Base-by-base conservation (phyloP, 306 rosid species). In the Abrus pulchellus region DNA sequence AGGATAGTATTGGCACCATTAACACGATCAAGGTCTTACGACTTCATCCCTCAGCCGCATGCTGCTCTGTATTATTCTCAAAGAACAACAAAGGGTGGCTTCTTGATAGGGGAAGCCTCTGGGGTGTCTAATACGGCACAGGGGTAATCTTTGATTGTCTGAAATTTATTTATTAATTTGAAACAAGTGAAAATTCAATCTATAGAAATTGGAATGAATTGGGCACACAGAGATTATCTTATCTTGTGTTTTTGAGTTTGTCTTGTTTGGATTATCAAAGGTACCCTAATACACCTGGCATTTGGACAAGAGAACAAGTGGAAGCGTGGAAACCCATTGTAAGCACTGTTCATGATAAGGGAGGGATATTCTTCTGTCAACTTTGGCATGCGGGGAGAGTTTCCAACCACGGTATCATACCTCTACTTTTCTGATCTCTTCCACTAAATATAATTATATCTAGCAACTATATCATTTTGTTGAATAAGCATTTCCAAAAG, bases 291-390 rank as follows among this genome's bases (percentile, higher is more conserved):
- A 82, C 87, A 63, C 88, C 88, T 53, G 90, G 88, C 3, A 85
- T 87, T 30, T 85, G 90, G 90, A 87, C 68, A 60, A 76, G 20
- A 61, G 85, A 82, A 11, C 88, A 85, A 0, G 80, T 83, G 0
- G 90, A 82, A 77, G 89, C 88, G 8, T 88, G 92, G 94, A 87
- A 88, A 74, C 87, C 89, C 2, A 79, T 88, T 43, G 92, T 85
- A 27, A 47, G 14, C 5, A 89, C 89, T 7, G 92, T 90, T 41
- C 92, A 88, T 72, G 78, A 63, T 5, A 81, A 86, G 50, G 90
- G 85, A 2, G 88, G 85, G 54, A 69, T 83, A 3, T 85, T 90
- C 73, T 88, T 87, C 29, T 86, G 92, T 53, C 94, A 90, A 78
- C 86, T 88, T 5, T 83, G 88, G 92, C 94, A 88, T 29, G 87